Evolutionary conservation across 345 rosid genomes (phyloP).

Genomic region (Adansonia digitata): DNA sequence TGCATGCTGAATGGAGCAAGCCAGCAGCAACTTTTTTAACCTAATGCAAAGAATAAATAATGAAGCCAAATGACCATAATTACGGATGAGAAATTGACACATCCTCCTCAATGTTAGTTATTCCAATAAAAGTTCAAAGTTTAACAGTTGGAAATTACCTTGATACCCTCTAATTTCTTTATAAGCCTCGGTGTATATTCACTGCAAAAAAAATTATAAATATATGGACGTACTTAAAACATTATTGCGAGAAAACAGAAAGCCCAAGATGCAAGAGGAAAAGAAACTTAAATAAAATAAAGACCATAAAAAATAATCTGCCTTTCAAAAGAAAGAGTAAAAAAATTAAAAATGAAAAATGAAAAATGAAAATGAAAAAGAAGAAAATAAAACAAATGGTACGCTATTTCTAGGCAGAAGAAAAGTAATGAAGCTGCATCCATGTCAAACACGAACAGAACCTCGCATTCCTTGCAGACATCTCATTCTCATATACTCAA

Average conservation of each 20-base stretch:
- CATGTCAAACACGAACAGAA: neutral
- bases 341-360: neutral
- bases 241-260: neutral
- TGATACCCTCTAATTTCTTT: constrained; percentile 73
- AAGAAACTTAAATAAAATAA: constrained; percentile 4
- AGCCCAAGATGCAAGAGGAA: constrained; percentile 14
- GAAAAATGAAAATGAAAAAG: neutral
- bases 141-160: constrained; percentile 40
- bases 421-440: neutral
- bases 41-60: constrained; percentile 31
- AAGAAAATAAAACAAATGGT: neutral
- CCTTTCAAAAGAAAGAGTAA: neutral
- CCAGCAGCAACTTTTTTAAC: constrained; percentile 80
- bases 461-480: neutral
- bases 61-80: constrained; percentile 22
- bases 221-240: neutral
- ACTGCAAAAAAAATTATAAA: constrained; percentile 45
- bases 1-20: constrained; percentile 80
- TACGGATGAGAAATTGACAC: constrained; percentile 6
- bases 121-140: constrained; percentile 11
- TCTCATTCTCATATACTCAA: neutral
- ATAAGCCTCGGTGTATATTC: constrained; percentile 92
- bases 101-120: constrained; percentile 4
- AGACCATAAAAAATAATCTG: neutral
- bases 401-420: neutral